Base-by-base conservation (phyloP, 805 yeast species). In the Novakomyces olei region DNA sequence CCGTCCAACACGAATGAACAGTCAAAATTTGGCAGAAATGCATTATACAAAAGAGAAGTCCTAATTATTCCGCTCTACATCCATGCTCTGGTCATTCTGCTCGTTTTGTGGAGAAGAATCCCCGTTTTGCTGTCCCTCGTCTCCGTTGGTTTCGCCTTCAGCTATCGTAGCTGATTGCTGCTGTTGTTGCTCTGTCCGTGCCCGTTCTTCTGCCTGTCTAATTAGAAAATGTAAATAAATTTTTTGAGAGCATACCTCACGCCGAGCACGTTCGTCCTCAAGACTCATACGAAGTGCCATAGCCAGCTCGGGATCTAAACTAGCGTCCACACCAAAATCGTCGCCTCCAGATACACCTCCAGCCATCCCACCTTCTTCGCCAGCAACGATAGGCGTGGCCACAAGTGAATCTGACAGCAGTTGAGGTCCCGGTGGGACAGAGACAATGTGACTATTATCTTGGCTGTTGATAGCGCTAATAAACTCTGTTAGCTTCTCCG, bases 281-380 rank as follows among this genome's bases (percentile, higher is more conserved):
- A 88, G 61, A 1, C 96, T 85, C 53, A 88, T 61, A 49, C 96
- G 71, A 46, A 88, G 66, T 1, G 96, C 98, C 61, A 88, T 63
- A 0, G 96, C 98, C 49, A 88, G 67, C 54, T 88, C 98, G 20
- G 96, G 96, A 46, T 88, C 98, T 70, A 80, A 75, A 42, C 72
- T 71, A 20, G 93, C 85, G 53, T 85, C 96, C 26, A 67, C 68
- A 33, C 72, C 75, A 46, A 73, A 63, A 36, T 71, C 79, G 37
- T 60, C 63, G 31, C 45, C 52, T 19, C 39, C 47, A 15, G 38
- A 42, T 15, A 37, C 37, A 20, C 40, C 45, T 9, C 53, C 55
- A 23, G 45, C 45, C 18, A 60, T 67, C n/a, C 50, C 59, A 3
- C 60, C 66, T 8, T 75, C 77, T 35, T 69, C 80, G 35, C 71